Evolutionary conservation across 768 basidiomycete species (phyloP).

Genomic region (Boletus sp.): DNA sequence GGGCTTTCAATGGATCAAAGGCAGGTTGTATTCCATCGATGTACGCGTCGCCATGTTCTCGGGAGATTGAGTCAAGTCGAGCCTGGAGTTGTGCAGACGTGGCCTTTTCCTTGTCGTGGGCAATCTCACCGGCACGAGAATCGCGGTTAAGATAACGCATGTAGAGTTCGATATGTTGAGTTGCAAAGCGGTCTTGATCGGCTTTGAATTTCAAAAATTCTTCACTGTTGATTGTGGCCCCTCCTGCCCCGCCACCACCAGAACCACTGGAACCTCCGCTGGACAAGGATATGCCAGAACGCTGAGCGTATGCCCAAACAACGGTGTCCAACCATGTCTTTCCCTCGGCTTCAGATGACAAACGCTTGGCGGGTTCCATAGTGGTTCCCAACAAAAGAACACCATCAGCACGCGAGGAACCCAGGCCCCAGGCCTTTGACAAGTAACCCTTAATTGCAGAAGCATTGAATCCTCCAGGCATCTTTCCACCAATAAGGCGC

Average conservation of each 20-base stretch:
- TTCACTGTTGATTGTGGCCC: slow-evolving; percentile 93
- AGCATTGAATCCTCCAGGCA: slow-evolving; percentile 98
- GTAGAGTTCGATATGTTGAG: slow-evolving; percentile 91
- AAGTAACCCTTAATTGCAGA: slow-evolving; percentile 88
- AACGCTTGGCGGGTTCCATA: slow-evolving; percentile 90
- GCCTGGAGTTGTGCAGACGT: slow-evolving; percentile 69
- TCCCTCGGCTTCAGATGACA: slow-evolving; percentile 86
- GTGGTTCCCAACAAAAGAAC: slow-evolving; percentile 90
- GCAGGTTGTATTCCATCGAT: slow-evolving; percentile 92
- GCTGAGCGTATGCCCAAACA: slow-evolving; percentile 81
- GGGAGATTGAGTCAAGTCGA: slow-evolving; percentile 80
- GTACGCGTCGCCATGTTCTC: slow-evolving; percentile 93
- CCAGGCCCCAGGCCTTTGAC: slow-evolving; percentile 94
- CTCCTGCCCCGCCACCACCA: slow-evolving; percentile 59
- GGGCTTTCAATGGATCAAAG: slow-evolving; percentile 94
- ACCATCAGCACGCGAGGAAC: slow-evolving; percentile 81
- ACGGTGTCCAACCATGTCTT: slow-evolving; percentile 91
- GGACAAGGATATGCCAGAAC: slow-evolving; percentile 81
- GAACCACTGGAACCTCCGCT: slow-evolving; percentile 61
- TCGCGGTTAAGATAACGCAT: slow-evolving; percentile 96
- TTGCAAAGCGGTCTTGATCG: slow-evolving; percentile 88
- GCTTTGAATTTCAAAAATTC: slow-evolving; percentile 96
- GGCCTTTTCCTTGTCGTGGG: slow-evolving; percentile 83
- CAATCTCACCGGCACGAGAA: slow-evolving; percentile 87
- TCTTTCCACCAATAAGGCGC: slow-evolving; percentile 90